A percentile compares a stretch with the other conserved stretches of the same genome.
These are phyloP conservation scores for Annulohypoxylon truncatum DNA, from an alignment of 2,329 filamentous ascomycete species.

Conservation along the genomic window DNA sequence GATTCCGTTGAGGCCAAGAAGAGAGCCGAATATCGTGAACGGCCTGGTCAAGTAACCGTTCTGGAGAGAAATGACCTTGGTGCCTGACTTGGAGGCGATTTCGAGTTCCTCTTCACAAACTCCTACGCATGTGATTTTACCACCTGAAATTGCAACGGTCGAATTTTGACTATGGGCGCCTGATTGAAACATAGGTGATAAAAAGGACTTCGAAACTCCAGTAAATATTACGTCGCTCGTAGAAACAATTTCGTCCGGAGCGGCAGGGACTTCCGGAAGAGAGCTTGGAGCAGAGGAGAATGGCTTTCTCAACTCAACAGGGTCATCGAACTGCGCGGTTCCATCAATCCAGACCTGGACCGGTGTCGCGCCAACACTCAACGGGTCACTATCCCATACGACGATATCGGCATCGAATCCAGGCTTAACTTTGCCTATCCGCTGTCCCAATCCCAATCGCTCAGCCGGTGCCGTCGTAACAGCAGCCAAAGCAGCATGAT, in stretches of 20 bases:
- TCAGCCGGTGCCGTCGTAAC: conserved; percentile 71
- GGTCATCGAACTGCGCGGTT: conserved; percentile 65
- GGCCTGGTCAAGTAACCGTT: conserved; percentile 71
- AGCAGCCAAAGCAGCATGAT: conserved; percentile 67
- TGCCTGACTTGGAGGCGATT: conserved; percentile 50
- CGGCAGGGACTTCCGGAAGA: conserved; percentile 54
- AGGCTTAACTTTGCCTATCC: conserved; percentile 70
- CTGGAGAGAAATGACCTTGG: conserved; percentile 59
- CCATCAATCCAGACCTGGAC: conserved; percentile 74
- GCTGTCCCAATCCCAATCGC: conserved; percentile 66
- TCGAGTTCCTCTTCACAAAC: conserved; percentile 59
- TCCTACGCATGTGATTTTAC: conserved; percentile 68
- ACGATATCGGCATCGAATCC: conserved; percentile 72
- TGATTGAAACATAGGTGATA: conserved; percentile 54
- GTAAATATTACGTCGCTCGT: conserved; percentile 63
- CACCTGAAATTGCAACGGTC: conserved; percentile 64
- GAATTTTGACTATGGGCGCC: conserved; percentile 47
- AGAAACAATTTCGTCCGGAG: conserved; percentile 56
- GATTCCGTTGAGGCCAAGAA: conserved; percentile 72
- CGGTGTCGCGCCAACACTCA: conserved; percentile 69
- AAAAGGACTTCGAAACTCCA: conserved; percentile 64
- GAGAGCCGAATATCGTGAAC: conserved; percentile 70
- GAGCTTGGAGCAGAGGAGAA: conserved; percentile 53
- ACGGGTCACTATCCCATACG: conserved; percentile 72
- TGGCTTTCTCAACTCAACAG: conserved; percentile 66